Percentiles rank a stretch among this genome's conserved stretches.
Evolutionary conservation across 2,329 filamentous ascomycete species (phyloP).

Genomic region (Diatrype stigma): DNA sequence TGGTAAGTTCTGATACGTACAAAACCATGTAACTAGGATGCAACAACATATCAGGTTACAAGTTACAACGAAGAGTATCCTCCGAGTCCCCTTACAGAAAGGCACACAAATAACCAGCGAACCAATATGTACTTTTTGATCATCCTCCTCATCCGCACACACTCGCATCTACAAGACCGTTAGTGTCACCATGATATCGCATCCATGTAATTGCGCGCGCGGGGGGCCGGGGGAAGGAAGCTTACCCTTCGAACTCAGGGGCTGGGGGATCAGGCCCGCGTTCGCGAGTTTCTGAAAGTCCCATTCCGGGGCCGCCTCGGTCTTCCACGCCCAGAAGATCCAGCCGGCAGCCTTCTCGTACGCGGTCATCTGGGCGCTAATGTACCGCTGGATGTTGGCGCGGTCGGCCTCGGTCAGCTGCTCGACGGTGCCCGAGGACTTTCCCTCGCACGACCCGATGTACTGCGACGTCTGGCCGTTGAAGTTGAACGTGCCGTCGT

Average conservation of each 20-base stretch:
- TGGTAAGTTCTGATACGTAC: no score
- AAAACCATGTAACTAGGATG: no score
- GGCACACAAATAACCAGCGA: no score
- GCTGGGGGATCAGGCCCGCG: constrained; percentile 10
- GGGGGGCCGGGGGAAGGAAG: neutral
- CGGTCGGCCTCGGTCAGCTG: constrained; percentile 54
- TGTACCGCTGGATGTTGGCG: constrained; percentile 64
- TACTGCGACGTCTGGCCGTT: constrained; percentile 36
- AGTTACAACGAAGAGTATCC: no score
- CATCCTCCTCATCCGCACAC: neutral
- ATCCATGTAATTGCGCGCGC: no score
- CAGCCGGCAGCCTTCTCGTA: constrained; percentile 73
- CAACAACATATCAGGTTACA: no score
- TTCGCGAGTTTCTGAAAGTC: constrained; percentile 51
- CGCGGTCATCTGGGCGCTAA: constrained; percentile 69
- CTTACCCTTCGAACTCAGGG: constrained; percentile 6
- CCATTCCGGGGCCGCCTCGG: constrained; percentile 70
- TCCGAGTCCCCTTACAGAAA: no score
- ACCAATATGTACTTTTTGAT: no score
- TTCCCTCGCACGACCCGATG: constrained; percentile 51
- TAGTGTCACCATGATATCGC: neutral
- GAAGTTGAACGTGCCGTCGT: constrained; percentile 60
- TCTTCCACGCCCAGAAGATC: constrained; percentile 83
- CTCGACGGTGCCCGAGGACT: constrained; percentile 5
- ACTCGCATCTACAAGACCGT: neutral